phyloP scores from a whole-genome alignment of 139 green algal genomes.

The Chlorella sp. region DNA sequence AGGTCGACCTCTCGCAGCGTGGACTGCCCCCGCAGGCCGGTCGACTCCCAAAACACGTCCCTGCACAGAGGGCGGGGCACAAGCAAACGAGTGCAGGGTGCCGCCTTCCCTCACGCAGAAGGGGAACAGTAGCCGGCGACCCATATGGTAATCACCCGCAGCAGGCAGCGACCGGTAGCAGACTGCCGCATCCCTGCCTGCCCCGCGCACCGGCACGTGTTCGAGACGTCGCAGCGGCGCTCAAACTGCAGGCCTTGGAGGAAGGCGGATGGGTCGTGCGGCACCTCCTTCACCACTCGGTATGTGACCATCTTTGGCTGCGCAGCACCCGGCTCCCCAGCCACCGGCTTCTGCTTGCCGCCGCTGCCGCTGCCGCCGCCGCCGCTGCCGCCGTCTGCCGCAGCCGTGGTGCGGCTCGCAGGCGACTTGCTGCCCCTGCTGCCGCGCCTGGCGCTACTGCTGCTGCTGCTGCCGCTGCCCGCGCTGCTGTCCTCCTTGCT shows the following conservation, averaged over 20 bases:
- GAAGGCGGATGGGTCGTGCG: slow-evolving; percentile 83
- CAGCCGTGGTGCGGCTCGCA: not conserved
- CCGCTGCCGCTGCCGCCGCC: too few relatives aligned
- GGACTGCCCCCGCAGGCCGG: slow-evolving; percentile 80
- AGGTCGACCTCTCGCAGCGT: slow-evolving; percentile 74
- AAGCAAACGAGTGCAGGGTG: too few relatives aligned
- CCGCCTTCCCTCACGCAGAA: too few relatives aligned
- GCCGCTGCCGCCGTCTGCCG: not conserved
- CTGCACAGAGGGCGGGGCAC: slow-evolving; percentile 1
- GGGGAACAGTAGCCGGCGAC: not conserved
- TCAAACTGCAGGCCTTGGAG: slow-evolving; percentile 87
- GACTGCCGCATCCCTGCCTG: too few relatives aligned
- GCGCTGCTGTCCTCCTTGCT: too few relatives aligned
- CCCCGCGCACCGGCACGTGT: not conserved
- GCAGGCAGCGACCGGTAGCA: not conserved
- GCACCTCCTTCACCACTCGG: slow-evolving; percentile 63
- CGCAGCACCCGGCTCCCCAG: too few relatives aligned
- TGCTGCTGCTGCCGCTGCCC: not conserved
- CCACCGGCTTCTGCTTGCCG: too few relatives aligned
- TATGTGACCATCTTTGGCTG: slow-evolving; percentile 52
- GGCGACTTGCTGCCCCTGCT: not conserved
- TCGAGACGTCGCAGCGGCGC: slow-evolving; percentile 48
- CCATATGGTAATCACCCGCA: not conserved
- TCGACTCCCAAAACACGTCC: slow-evolving; percentile 34
- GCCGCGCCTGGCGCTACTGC: slow-evolving; percentile 2